A percentile compares a stretch with the other conserved stretches of the same genome.
Evolutionary conservation across 306 rosid genomes (phyloP).

Genomic region (Dalbergia cochinchinensis): DNA sequence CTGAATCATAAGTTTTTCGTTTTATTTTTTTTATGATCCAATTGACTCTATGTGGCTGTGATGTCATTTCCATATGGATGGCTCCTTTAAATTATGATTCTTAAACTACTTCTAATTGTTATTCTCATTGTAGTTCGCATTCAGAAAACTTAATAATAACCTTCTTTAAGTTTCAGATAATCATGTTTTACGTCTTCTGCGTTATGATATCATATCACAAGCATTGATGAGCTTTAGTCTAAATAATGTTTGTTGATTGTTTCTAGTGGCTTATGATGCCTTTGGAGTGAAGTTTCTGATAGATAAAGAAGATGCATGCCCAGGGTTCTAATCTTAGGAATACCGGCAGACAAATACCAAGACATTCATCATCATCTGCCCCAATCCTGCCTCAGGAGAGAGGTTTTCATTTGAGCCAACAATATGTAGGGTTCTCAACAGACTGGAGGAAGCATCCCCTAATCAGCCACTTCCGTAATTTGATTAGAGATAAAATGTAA

Average conservation of each 20-base stretch:
- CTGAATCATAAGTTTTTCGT: neutral
- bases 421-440: neutral
- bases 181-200: conserved; percentile 2
- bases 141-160: neutral
- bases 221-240: neutral
- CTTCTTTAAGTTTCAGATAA: neutral
- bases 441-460: conserved; percentile 47
- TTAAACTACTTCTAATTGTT: conserved; percentile 16
- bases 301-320: conserved; percentile 32
- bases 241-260: neutral
- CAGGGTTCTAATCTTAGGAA: conserved; percentile 3
- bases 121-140: neutral
- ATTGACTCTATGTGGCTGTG: neutral
- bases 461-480: neutral
- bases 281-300: conserved; percentile 35
- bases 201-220: neutral
- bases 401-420: conserved; percentile 30
- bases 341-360: neutral
- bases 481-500: conserved; percentile 46
- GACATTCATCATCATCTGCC: conserved; percentile 10
- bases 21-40: neutral
- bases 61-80: conserved; percentile 17
- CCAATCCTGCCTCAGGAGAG: conserved; percentile 1
- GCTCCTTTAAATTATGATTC: neutral
- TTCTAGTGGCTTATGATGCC: neutral